Conservation (phyloP, 139 green algal species). For the Microglena sp. region DNA sequence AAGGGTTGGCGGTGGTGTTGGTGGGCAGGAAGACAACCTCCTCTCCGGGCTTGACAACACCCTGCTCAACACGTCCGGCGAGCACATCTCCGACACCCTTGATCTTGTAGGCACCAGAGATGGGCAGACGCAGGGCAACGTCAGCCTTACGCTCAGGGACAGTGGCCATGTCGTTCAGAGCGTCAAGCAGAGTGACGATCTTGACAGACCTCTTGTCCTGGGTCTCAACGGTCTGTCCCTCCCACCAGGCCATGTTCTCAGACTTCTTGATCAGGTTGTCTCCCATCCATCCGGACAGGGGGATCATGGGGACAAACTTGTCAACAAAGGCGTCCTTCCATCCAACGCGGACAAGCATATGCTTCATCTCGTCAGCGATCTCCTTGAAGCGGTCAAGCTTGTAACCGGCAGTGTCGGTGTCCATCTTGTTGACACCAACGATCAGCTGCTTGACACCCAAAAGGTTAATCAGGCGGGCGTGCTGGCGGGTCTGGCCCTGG, state of each 20-base stretch:
- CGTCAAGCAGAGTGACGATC: constrained; percentile 76
- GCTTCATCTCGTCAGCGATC: constrained; percentile 94
- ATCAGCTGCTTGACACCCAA: constrained; percentile 98
- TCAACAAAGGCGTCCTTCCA: constrained; percentile 81
- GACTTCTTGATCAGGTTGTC: constrained; percentile 98
- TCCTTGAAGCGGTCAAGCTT: constrained; percentile 90
- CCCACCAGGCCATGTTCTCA: constrained; percentile 91
- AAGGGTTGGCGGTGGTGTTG: constrained; percentile 79
- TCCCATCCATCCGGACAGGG: constrained; percentile 97
- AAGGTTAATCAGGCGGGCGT: constrained; percentile 94
- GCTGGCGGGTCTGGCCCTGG: constrained; percentile 98
- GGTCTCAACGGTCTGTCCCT: constrained; percentile 64
- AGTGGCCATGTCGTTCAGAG: constrained; percentile 74
- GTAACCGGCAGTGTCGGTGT: constrained; percentile 88
- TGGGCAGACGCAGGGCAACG: constrained; percentile 81
- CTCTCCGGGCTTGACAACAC: constrained; percentile 85
- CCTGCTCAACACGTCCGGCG: constrained; percentile 94
- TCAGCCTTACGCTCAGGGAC: constrained; percentile 78
- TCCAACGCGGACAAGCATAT: constrained; percentile 75
- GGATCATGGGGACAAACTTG: constrained; percentile 84
- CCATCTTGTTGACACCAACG: constrained; percentile 94
- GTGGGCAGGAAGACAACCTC: constrained; percentile 85
- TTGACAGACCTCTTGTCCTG: constrained; percentile 40
- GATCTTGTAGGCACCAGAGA: constrained; percentile 98
- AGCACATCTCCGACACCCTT: constrained; percentile 97